Evolutionary conservation across 2,329 filamentous ascomycete species (phyloP).

Genomic region (Cytospora mali): DNA sequence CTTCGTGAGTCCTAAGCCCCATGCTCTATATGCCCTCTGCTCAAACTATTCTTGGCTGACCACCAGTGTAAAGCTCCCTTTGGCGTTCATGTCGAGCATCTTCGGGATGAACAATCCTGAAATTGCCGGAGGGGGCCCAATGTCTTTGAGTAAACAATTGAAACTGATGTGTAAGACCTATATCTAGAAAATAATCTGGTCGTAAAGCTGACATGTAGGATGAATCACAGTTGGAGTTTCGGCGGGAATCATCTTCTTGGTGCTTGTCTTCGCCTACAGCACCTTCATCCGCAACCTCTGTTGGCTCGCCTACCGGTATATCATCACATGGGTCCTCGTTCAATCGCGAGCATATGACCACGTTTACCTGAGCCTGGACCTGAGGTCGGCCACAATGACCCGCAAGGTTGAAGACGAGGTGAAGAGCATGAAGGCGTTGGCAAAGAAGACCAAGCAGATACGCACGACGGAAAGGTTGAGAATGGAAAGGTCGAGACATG

Average conservation of each 20-base stretch:
- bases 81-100: constrained; percentile 16
- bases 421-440: background rate
- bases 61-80: constrained; percentile 3
- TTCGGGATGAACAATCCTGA: constrained; percentile 21
- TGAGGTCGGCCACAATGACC: background rate
- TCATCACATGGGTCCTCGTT: background rate
- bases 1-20: constrained; percentile 32
- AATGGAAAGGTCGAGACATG: too few species aligned
- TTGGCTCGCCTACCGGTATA: constrained; percentile 14
- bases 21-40: too few species aligned
- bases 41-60: background rate
- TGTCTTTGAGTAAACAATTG: background rate
- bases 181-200: too few species aligned
- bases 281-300: background rate
- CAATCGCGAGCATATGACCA: background rate
- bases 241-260: background rate
- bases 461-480: background rate
- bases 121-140: background rate
- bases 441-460: background rate
- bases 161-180: background rate
- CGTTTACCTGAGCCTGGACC: background rate
- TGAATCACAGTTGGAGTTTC: constrained; percentile 1
- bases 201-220: rapidly evolving
- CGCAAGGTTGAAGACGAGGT: background rate
- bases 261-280: constrained; percentile 6